Base-by-base conservation (phyloP, 2,329 filamentous ascomycete genomes). In the Trichocomaceae sp. region DNA sequence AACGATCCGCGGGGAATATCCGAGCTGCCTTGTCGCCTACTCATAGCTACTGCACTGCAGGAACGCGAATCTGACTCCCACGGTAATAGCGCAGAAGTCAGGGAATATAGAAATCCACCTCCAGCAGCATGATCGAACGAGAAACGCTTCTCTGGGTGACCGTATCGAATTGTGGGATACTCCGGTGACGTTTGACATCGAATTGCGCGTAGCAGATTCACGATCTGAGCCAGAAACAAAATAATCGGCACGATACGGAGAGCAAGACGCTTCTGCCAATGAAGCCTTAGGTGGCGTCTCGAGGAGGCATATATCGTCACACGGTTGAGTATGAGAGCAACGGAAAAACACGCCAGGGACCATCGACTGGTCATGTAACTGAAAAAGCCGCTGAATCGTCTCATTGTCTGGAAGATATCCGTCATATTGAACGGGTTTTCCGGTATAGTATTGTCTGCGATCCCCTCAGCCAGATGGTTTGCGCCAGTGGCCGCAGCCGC, bases 291-390 rank as follows among this genome's bases (percentile, higher is more conserved):
- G 52, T 88, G 84, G 52, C 91, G 82, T 58, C 93, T 81, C 13
- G 90, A 92, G 0, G 91, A 92, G 42, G 90, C 92, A 71, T 96
- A 97, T 62, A 97, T 93, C 56, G 91, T 86, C 6, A 93, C 95
- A 55, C 93, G 84, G 68, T 97, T 97, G 22, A 97, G 77, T 56
- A 96, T 75, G 56, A 97, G 82, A 20, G 90, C 90, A 82, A 92
- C 88, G 37, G 85, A 83, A 63, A 97, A 85, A 63, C 90, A 96
- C 51, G 86, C 85, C 56, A 97, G 75, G 0, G 92, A 91, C 93
- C 93, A 97, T 70, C 87, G 87, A 71, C 89, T 95, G 1, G 88
- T 95, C 44, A 90, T 79, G 71, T 97, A 99, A 63, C 84, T 87
- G 71, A 97, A 91, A 56, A 97, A 83, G 58, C 88, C 90, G 45